phyloP scores from a whole-genome alignment of 2,329 filamentous ascomycete genomes.

The Talaromyces piceae region DNA sequence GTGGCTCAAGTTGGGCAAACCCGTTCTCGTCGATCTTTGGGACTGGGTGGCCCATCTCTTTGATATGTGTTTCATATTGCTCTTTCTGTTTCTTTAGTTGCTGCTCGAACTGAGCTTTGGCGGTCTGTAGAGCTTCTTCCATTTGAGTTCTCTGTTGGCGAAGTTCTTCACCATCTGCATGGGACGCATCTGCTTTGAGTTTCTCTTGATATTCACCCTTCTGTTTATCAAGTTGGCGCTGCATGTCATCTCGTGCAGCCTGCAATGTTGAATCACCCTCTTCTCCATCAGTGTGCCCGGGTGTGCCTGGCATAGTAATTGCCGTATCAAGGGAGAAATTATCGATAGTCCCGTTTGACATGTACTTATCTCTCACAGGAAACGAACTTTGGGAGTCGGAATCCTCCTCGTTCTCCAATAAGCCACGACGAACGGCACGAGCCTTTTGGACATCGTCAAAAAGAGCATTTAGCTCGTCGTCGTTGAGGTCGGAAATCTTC shows the following conservation, averaged over 20 bases:
- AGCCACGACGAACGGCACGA: constrained; percentile 71
- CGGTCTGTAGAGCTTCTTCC: constrained; percentile 68
- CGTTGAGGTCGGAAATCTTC: constrained; percentile 79
- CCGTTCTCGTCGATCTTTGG: constrained; percentile 44
- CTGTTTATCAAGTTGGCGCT: constrained; percentile 71
- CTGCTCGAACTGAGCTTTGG: constrained; percentile 83
- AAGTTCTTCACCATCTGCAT: constrained; percentile 72
- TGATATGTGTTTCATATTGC: constrained; percentile 75
- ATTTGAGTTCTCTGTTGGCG: constrained; percentile 75
- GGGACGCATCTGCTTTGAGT: constrained; percentile 65
- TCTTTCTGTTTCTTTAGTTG: constrained; percentile 77
- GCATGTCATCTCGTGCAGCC: constrained; percentile 73
- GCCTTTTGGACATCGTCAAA: constrained; percentile 92
- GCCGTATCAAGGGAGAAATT: constrained; percentile 94
- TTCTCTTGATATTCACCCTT: constrained; percentile 76
- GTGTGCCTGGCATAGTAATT: constrained; percentile 89
- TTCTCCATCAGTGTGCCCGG: constrained; percentile 60
- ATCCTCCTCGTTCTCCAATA: constrained; percentile 62
- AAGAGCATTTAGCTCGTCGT: constrained; percentile 87
- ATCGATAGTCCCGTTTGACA: constrained; percentile 89
- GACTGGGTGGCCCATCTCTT: constrained; percentile 58
- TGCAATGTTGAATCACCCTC: constrained; percentile 58
- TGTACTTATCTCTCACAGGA: constrained; percentile 84
- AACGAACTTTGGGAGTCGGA: constrained; percentile 84
- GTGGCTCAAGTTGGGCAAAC: constrained; percentile 53